Evolutionary conservation across 805 yeast genomes (phyloP).

Genomic region (Candida tibetensis): DNA sequence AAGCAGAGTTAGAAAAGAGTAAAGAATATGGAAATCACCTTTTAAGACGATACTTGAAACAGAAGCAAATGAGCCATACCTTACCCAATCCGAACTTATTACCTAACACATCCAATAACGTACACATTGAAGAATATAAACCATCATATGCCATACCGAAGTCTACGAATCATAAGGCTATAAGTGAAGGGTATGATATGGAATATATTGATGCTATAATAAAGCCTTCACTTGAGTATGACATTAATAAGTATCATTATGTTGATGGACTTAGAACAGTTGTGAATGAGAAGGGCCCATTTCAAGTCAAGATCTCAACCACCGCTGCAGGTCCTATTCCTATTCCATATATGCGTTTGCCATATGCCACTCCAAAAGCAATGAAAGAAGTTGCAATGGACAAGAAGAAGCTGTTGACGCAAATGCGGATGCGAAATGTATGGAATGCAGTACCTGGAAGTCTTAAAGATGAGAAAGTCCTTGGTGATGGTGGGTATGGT

Average conservation of each 20-base stretch:
- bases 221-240: slow-evolving; percentile 33
- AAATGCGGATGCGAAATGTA: slow-evolving; percentile 20
- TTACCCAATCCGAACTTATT: slow-evolving; percentile 33
- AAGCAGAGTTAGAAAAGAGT: slow-evolving; percentile 11
- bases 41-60: slow-evolving; percentile 27
- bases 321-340: slow-evolving; percentile 32
- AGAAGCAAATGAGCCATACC: slow-evolving; percentile 21
- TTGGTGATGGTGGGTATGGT: slow-evolving; percentile 28
- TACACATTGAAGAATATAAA: slow-evolving; percentile 6
- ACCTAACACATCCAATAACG: slow-evolving; percentile 21
- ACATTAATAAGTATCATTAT: slow-evolving; percentile 27
- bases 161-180: slow-evolving; percentile 18
- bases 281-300: slow-evolving; percentile 37
- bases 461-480: slow-evolving; percentile 9
- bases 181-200: slow-evolving; percentile 30
- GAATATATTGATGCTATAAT: slow-evolving; percentile 30
- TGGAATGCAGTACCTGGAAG: slow-evolving; percentile 24
- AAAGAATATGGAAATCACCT: slow-evolving; percentile 16
- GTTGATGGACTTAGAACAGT: slow-evolving; percentile 17
- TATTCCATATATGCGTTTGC: slow-evolving; percentile 28
- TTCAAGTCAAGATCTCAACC: slow-evolving; percentile 25
- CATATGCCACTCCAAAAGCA: slow-evolving; percentile 15
- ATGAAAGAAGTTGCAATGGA: slow-evolving; percentile 30
- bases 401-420: slow-evolving; percentile 27
- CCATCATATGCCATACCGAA: slow-evolving; percentile 19